Evolutionary conservation across 2,329 filamentous ascomycete genomes (phyloP).

Genomic region (Clonostachys rhizophaga): DNA sequence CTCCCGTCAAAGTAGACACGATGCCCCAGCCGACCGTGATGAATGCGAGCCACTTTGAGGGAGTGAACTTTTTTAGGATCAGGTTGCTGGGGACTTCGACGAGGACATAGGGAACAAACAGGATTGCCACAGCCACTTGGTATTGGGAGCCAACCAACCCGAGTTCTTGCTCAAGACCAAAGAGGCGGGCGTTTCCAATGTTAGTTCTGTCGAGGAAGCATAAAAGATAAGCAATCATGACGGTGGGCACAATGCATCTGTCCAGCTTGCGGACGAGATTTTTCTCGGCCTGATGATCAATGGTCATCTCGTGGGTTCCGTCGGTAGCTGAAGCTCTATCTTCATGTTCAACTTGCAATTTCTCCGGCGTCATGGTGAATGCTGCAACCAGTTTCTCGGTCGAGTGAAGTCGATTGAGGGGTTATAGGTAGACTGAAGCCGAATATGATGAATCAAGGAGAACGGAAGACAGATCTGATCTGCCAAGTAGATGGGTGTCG

Average conservation of each 20-base stretch:
- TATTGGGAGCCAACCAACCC: conserved; percentile 57
- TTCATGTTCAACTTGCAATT: no score
- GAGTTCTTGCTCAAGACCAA: conserved; percentile 43
- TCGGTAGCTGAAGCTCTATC: no score
- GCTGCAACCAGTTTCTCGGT: no score
- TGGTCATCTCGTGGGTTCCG: background rate
- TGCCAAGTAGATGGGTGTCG: no score
- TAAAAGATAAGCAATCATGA: conserved; percentile 16
- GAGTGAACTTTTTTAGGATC: conserved; percentile 46
- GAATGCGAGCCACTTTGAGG: conserved; percentile 46
- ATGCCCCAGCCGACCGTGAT: conserved; percentile 51
- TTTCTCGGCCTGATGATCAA: conserved; percentile 1
- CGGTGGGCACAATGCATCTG: conserved; percentile 1
- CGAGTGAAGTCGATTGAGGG: no score
- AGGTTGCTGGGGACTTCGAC: conserved; percentile 54
- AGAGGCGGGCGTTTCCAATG: conserved; percentile 33
- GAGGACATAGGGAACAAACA: conserved; percentile 53
- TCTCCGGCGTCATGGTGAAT: no score
- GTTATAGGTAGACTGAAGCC: no score
- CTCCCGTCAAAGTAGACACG: conserved; percentile 48
- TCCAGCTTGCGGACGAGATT: conserved; percentile 1
- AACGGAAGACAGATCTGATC: no score
- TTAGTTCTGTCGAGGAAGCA: conserved; percentile 46
- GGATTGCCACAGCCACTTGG: conserved; percentile 55
- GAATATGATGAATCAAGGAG: no score